Conservation (phyloP, 371 early-diverging fungal species). For the Mortierella sp. region DNA sequence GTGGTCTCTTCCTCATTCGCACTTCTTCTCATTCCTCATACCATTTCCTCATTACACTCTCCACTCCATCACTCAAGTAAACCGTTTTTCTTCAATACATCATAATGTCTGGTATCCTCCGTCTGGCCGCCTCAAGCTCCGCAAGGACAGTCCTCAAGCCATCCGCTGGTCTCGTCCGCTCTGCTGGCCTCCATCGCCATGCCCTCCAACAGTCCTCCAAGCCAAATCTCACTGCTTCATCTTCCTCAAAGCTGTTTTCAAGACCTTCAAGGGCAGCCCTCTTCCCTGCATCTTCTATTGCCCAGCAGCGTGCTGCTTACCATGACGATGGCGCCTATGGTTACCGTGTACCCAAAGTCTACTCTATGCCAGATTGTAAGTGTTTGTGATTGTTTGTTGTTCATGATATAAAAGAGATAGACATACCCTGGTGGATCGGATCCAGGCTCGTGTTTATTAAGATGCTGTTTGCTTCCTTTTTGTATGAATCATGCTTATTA, state of each 20-base stretch:
- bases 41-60: background rate
- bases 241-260: slow-evolving; percentile 24
- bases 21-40: slow-evolving; percentile 16
- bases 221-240: slow-evolving; percentile 10
- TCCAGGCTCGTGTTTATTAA: background rate
- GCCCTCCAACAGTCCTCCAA: slow-evolving; percentile 31
- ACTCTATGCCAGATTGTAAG: slow-evolving; percentile 81
- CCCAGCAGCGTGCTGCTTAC: slow-evolving; percentile 60
- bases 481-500: slow-evolving; percentile 15
- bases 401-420: background rate
- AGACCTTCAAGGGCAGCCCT: slow-evolving; percentile 14
- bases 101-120: slow-evolving; percentile 55
- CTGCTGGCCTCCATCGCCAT: slow-evolving; percentile 49
- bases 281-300: slow-evolving; percentile 27
- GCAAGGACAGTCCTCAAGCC: slow-evolving; percentile 37
- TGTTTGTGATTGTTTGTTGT: background rate
- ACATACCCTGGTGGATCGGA: background rate
- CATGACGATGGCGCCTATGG: slow-evolving; percentile 89
- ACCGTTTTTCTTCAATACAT: background rate
- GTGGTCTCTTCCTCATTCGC: slow-evolving; percentile 7
- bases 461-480: background rate
- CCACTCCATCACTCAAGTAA: background rate
- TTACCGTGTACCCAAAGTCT: slow-evolving; percentile 81
- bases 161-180: slow-evolving; percentile 26
- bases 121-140: slow-evolving; percentile 42